Percentiles rank a stretch among this genome's conserved stretches.
These are phyloP conservation scores for Chlorella sp. DNA, from an alignment of 139 green algal species.

Conservation along the genomic window DNA sequence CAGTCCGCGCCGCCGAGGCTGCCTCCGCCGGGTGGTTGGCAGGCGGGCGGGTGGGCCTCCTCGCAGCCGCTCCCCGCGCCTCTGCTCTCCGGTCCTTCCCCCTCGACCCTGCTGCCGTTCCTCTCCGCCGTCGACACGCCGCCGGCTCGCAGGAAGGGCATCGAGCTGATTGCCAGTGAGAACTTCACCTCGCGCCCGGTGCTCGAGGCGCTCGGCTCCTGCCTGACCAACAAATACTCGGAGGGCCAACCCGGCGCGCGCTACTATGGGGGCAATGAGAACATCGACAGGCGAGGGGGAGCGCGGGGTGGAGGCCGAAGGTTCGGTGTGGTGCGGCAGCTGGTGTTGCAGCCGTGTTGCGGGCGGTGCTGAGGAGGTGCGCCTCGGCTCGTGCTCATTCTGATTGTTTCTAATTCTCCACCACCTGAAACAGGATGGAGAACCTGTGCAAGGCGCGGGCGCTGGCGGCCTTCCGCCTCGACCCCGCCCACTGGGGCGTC, in stretches of 20 bases:
- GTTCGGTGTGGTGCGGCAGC: too few species aligned
- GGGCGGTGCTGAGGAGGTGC: too few species aligned
- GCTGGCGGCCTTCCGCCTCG: conserved; percentile 74
- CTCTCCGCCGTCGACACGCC: neutral
- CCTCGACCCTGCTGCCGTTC: neutral
- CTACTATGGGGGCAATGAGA: conserved; percentile 98
- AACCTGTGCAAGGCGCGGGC: conserved; percentile 76
- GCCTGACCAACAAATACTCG: conserved; percentile 98
- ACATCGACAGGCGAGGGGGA: too few species aligned
- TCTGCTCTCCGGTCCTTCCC: neutral
- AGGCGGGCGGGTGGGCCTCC: neutral
- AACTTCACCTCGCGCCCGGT: conserved; percentile 96
- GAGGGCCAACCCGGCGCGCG: conserved; percentile 92
- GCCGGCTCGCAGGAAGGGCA: conserved; percentile 76
- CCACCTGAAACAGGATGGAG: too few species aligned
- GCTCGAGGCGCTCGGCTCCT: conserved; percentile 95
- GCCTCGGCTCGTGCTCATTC: too few species aligned
- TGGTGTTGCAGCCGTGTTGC: too few species aligned
- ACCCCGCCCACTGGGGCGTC: conserved; percentile 73
- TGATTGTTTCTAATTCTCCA: too few species aligned
- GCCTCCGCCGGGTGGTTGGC: too few species aligned
- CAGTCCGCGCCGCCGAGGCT: neutral
- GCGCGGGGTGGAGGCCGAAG: too few species aligned
- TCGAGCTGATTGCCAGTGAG: conserved; percentile 98
- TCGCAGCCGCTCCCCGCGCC: neutral